Base-by-base conservation (phyloP, 2,329 filamentous ascomycete genomes). In the Xylariales sp. region DNA sequence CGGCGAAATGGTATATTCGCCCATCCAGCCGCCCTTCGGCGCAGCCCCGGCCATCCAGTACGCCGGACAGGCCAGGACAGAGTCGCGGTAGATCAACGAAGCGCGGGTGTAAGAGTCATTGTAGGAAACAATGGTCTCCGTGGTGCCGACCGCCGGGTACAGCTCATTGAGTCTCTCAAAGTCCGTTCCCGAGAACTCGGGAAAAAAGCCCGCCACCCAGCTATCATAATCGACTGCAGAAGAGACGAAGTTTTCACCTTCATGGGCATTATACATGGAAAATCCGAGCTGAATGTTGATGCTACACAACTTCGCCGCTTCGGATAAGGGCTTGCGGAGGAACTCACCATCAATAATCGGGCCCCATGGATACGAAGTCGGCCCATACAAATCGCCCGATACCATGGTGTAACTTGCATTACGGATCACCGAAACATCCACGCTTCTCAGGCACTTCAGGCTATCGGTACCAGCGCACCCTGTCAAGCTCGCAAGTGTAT, bases 191-290 rank as follows among this genome's bases (percentile, higher is more conserved):
- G 61, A 62, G 18, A 82, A 59, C 0, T 52, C 56, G 0, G 78
- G 78, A 5, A 82, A 55, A 49, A 72, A 82, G 0, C 74, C 75
- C 0, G 46, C 43, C 1, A 82, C 52, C 78, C 77, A 82, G 2
- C 34, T 20, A 16, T 72, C 61, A 49, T 81, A 80, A 3, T 68
- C 71, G 1, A 66, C 61, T 2, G 42, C 38, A 2, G 69, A 76
- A 1, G 66, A 66, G 16, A 80, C 62, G 50, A 84, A 83, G 47
- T 76, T 78, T 54, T 82, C 71, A 16, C 80, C 78, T 57, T 83
- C 79, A 51, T 80, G 73, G 1, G 72, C 68, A 53, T 83, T 83
- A 55, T 81, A 82, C 65, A 73, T 74, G n/a, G 68, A 66, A 47
- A 73, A 74, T 0, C 70, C 66, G 7, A 60, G 54, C 2, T 73